Evolutionary conservation across 495 filamentous ascomycete genomes (phyloP).

Genomic region (Xylaria nigripes): DNA sequence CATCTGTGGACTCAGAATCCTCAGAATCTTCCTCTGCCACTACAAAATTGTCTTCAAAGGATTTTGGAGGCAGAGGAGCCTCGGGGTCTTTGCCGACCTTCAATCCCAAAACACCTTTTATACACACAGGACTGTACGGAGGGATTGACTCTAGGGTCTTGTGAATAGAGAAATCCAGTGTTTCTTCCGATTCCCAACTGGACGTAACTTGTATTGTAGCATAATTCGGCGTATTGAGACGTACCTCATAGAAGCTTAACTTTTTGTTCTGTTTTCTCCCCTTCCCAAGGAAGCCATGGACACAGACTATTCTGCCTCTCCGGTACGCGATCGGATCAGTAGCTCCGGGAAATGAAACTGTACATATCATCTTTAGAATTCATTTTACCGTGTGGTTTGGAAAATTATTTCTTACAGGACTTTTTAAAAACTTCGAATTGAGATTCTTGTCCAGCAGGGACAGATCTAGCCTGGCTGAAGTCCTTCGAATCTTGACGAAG

Average conservation of each 20-base stretch:
- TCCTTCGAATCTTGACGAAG: not conserved
- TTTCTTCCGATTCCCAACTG: constrained; percentile 14
- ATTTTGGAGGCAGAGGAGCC: constrained; percentile 1
- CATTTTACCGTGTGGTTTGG: not conserved
- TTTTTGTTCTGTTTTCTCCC: constrained; percentile 56
- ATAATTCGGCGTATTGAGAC: constrained; percentile 18
- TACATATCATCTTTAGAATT: not conserved
- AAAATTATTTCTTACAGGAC: not conserved
- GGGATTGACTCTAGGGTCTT: constrained; percentile 27
- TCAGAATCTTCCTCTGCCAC: no score
- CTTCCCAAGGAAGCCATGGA: constrained; percentile 66
- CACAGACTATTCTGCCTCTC: constrained; percentile 43
- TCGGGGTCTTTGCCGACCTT: not conserved
- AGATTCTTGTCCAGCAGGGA: not conserved
- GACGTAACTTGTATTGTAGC: constrained; percentile 31
- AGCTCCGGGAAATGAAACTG: constrained; percentile 47
- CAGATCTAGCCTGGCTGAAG: not conserved
- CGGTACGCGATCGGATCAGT: constrained; percentile 31
- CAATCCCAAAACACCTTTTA: constrained; percentile 24
- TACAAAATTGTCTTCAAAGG: no score
- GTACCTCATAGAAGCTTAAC: constrained; percentile 59
- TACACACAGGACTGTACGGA: constrained; percentile 32
- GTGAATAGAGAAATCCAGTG: constrained; percentile 16
- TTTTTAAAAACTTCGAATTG: constrained; percentile 2
- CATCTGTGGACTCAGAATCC: not conserved